These are phyloP conservation scores for Cardamine resedifolia DNA, from an alignment of 345 rosid genomes.

Conservation along the genomic window DNA sequence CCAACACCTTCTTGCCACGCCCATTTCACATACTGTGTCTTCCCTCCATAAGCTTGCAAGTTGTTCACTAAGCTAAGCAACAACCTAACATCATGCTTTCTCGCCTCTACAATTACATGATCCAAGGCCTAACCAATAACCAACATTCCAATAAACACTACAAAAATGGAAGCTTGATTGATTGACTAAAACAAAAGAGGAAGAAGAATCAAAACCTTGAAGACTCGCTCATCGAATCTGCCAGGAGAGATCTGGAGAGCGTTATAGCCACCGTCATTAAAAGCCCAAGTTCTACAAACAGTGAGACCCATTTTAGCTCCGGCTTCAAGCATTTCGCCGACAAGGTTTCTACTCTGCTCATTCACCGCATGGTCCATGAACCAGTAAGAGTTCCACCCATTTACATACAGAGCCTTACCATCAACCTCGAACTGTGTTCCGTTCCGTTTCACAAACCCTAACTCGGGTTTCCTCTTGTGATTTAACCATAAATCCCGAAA, in stretches of 20 bases:
- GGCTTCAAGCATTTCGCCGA: constrained; percentile 58
- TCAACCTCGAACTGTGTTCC: constrained; percentile 67
- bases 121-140: constrained; percentile 75
- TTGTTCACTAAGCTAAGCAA: constrained; percentile 77
- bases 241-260: constrained; percentile 90
- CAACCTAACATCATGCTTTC: constrained; percentile 57
- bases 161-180: neutral
- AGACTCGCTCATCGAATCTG: constrained; percentile 67
- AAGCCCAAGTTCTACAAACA: constrained; percentile 89
- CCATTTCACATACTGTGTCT: constrained; percentile 86
- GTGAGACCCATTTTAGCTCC: constrained; percentile 84
- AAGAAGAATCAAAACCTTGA: constrained; percentile 41
- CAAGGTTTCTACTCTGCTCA: constrained; percentile 51
- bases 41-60: constrained; percentile 79
- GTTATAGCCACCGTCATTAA: constrained; percentile 80
- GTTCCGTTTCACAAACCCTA: constrained; percentile 61
- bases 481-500: constrained; percentile 52
- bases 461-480: constrained; percentile 36
- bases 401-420: constrained; percentile 55
- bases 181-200: neutral
- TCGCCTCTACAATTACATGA: constrained; percentile 77
- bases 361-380: constrained; percentile 78
- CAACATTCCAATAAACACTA: constrained; percentile 19
- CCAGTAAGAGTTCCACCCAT: constrained; percentile 94
- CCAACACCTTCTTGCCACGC: constrained; percentile 94